These are phyloP conservation scores for Clonostachys chloroleuca DNA, from an alignment of 2,329 filamentous ascomycete species.

Conservation along the genomic window DNA sequence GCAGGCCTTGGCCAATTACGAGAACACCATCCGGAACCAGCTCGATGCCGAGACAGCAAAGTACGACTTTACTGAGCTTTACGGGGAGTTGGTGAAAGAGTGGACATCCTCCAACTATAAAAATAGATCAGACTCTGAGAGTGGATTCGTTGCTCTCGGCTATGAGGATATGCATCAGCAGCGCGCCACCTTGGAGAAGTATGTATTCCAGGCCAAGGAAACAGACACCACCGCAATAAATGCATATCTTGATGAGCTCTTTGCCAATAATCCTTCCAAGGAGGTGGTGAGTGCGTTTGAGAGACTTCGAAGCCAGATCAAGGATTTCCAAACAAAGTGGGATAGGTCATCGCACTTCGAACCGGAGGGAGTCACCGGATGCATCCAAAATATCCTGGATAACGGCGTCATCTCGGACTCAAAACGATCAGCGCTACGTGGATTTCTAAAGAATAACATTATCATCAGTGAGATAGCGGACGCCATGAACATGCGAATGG, in stretches of 20 bases:
- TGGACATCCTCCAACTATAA: conserved; percentile 32
- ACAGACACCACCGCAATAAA: conserved; percentile 39
- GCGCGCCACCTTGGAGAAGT: conserved; percentile 46
- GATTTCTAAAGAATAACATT: not conserved
- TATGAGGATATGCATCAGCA: conserved; percentile 48
- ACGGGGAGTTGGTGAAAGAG: conserved; percentile 49
- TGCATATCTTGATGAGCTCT: conserved; percentile 45
- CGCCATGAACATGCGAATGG: not conserved
- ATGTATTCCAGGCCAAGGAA: conserved; percentile 44
- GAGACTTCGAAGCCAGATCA: not conserved
- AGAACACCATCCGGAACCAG: not conserved
- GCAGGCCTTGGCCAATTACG: not conserved
- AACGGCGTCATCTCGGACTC: not conserved
- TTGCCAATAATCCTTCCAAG: conserved; percentile 15
- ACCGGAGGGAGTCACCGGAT: not conserved
- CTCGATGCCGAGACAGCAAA: conserved; percentile 33
- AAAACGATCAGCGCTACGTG: not conserved
- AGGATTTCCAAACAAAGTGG: not conserved
- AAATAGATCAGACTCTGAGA: conserved; percentile 27
- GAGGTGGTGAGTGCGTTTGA: not conserved
- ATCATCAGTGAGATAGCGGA: not conserved
- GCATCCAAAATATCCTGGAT: not conserved
- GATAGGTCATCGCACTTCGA: not conserved
- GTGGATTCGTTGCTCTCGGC: conserved; percentile 23
- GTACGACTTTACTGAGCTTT: conserved; percentile 51